Conservation (phyloP, 73 alveolate species). For the Breviolum minutum region DNA sequence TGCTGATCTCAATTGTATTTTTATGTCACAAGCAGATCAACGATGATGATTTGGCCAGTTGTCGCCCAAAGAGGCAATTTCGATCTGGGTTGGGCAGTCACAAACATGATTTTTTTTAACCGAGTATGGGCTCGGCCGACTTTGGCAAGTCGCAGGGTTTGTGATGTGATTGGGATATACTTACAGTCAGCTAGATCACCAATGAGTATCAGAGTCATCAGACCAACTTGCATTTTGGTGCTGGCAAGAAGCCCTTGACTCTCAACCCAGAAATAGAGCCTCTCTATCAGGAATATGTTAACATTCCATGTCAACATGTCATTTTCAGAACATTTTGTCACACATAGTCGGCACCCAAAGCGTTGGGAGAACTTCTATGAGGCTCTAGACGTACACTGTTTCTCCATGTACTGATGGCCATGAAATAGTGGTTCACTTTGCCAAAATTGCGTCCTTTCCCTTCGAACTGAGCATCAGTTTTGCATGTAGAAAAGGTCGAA, state of each 20-base stretch:
- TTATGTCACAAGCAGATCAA: neutral
- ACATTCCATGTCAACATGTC: neutral
- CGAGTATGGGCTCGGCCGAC: too few relatives aligned
- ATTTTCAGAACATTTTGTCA: neutral
- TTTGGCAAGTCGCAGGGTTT: too few relatives aligned
- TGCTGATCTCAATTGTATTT: neutral
- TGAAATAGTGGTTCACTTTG: neutral
- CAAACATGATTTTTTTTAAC: too few relatives aligned
- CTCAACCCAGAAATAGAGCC: neutral
- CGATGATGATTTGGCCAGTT: neutral
- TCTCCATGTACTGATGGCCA: slow-evolving; percentile 18
- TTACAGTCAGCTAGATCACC: neutral
- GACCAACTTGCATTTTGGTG: neutral
- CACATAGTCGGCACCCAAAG: neutral
- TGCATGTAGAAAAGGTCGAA: too few relatives aligned
- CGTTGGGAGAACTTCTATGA: neutral
- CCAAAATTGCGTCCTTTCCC: neutral
- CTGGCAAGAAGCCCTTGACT: neutral
- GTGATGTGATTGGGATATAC: neutral
- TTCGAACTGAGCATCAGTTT: too few relatives aligned
- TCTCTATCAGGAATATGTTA: neutral
- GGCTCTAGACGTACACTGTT: neutral
- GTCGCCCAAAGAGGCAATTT: slow-evolving; percentile 32
- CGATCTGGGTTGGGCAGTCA: neutral
- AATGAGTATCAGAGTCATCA: neutral